Evolutionary conservation across 2,329 filamentous ascomycete genomes (phyloP).

Genomic region (Colletotrichum limetticola): DNA sequence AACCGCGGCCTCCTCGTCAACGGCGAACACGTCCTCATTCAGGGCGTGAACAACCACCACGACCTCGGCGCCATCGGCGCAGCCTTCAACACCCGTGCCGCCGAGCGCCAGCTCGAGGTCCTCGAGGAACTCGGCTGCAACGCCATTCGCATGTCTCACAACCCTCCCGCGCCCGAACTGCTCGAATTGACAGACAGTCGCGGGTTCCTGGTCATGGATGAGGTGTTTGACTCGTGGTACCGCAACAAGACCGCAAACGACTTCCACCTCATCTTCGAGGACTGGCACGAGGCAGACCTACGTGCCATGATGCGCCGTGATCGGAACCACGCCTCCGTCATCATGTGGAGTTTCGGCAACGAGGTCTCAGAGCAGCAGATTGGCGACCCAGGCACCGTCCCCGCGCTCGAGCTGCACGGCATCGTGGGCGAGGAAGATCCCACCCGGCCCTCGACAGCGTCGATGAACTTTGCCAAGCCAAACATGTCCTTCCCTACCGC

Average conservation of each 20-base stretch:
- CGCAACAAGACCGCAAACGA: slow-evolving; percentile 57
- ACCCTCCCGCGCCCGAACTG: slow-evolving; percentile 62
- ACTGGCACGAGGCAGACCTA: slow-evolving; percentile 65
- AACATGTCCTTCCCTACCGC: slow-evolving; percentile 49
- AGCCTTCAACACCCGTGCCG: slow-evolving; percentile 61
- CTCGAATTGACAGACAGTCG: slow-evolving; percentile 60
- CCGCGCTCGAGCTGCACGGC: slow-evolving; percentile 49
- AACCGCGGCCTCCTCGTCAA: slow-evolving; percentile 58
- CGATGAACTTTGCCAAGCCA: slow-evolving; percentile 58
- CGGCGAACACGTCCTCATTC: slow-evolving; percentile 53
- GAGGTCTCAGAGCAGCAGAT: slow-evolving; percentile 60
- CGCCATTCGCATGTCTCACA: slow-evolving; percentile 62
- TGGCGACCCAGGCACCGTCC: slow-evolving; percentile 43
- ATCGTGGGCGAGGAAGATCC: slow-evolving; percentile 59
- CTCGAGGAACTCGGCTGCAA: slow-evolving; percentile 61
- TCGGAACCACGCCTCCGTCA: slow-evolving; percentile 64
- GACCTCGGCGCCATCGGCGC: slow-evolving; percentile 61
- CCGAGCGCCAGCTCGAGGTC: slow-evolving; percentile 59
- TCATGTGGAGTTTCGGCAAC: slow-evolving; percentile 65
- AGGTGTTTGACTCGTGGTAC: slow-evolving; percentile 65
- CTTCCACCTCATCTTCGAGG: slow-evolving; percentile 61
- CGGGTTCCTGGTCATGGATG: slow-evolving; percentile 63
- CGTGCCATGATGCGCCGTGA: slow-evolving; percentile 63
- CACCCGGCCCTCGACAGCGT: slow-evolving; percentile 55
- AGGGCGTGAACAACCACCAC: slow-evolving; percentile 62